Evolutionary conservation across 345 rosid species (phyloP).

Genomic region (Salix suchowensis): DNA sequence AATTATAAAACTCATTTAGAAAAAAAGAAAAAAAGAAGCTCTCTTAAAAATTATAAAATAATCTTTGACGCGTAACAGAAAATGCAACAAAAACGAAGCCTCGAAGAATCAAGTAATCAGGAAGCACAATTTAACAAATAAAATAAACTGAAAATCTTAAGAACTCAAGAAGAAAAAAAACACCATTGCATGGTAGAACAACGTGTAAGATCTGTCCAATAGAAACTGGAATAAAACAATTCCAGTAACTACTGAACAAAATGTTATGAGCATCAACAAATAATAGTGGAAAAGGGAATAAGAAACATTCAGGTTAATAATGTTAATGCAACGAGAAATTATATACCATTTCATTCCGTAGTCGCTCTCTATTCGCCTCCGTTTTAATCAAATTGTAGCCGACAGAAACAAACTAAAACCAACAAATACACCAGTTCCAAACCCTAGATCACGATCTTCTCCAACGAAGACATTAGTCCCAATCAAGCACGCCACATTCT

Average conservation of each 20-base stretch:
- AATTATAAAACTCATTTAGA: background rate
- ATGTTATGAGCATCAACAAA: background rate
- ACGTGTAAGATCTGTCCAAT: constrained; percentile 17
- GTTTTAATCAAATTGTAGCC: constrained; percentile 31
- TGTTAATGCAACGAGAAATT: constrained; percentile 1
- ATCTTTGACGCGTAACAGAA: background rate
- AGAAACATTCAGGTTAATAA: background rate
- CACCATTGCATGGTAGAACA: constrained; percentile 9
- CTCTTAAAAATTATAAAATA: background rate
- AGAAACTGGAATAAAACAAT: constrained; percentile 7
- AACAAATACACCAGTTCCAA: constrained; percentile 32
- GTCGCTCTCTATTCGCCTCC: constrained; percentile 51
- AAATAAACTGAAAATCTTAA: background rate
- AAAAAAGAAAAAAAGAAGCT: background rate
- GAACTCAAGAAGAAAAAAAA: background rate
- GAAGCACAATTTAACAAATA: background rate
- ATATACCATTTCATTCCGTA: constrained; percentile 89
- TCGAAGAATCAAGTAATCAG: background rate
- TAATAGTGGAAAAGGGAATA: background rate
- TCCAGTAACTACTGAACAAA: constrained; percentile 12
- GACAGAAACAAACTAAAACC: background rate
- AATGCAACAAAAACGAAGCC: background rate
- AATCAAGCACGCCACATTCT: constrained; percentile 66
- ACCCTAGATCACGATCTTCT: constrained; percentile 74
- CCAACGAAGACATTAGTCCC: constrained; percentile 26